phyloP scores from a whole-genome alignment of 495 filamentous ascomycete species.

The Penicillium cataractarum region DNA sequence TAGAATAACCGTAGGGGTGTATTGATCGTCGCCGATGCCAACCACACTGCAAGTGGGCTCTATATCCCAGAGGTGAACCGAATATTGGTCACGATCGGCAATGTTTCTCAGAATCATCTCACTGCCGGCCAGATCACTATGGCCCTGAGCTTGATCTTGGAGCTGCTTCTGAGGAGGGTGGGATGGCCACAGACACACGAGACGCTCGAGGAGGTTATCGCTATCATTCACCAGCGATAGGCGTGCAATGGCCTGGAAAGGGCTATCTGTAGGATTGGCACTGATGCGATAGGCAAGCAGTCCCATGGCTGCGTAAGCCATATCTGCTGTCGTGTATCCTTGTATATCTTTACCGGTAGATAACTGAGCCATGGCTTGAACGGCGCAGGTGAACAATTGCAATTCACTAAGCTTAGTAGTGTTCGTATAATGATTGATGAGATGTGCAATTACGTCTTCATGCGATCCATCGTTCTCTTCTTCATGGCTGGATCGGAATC shows the following conservation, averaged over 20 bases:
- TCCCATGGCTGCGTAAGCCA: constrained; percentile 2
- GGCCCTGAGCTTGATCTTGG: neutral
- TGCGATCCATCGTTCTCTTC: constrained; percentile 11
- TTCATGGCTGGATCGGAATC: constrained; percentile 2
- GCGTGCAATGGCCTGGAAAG: neutral
- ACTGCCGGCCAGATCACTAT: neutral
- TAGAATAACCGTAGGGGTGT: constrained; percentile 18
- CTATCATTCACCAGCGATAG: constrained; percentile 1
- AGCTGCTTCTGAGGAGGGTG: neutral
- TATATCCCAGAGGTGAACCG: constrained; percentile 20
- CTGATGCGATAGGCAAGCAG: neutral
- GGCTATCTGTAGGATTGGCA: neutral
- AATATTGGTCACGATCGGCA: constrained; percentile 20
- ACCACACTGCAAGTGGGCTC: constrained; percentile 17
- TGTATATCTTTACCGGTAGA: constrained; percentile 2
- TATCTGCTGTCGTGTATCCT: neutral
- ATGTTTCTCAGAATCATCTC: constrained; percentile 18
- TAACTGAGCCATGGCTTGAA: constrained; percentile 18
- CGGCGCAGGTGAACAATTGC: constrained; percentile 21
- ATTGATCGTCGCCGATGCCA: constrained; percentile 18
- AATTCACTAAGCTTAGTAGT: constrained; percentile 18
- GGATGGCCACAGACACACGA: neutral
- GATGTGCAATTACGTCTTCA: constrained; percentile 8
- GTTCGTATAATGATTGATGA: constrained; percentile 19
- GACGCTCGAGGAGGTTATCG: neutral